Percentiles rank a stretch among this genome's conserved stretches.
Conservation (phyloP, 2,329 filamentous ascomycete species). For the Coleophoma crateriformis region DNA sequence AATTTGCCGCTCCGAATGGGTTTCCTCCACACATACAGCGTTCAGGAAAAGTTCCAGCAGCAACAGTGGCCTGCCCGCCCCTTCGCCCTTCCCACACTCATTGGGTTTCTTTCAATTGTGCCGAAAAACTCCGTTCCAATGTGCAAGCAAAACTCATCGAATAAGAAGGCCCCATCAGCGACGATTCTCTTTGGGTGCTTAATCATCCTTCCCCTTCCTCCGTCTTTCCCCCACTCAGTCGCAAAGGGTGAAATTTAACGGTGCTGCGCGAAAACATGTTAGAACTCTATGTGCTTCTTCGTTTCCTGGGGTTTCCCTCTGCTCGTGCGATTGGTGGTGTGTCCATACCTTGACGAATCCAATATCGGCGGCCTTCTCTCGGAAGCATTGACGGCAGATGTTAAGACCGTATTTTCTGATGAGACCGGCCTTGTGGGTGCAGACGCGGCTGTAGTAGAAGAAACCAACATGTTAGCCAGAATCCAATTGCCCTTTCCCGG, state of each 20-base stretch:
- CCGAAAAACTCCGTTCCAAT: neutral
- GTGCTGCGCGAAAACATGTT: neutral
- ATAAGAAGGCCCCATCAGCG: neutral
- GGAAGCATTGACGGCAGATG: conserved; percentile 76
- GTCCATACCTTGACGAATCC: conserved; percentile 62
- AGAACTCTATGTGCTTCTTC: neutral
- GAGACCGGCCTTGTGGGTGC: conserved; percentile 96
- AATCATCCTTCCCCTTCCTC: neutral
- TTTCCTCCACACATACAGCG: neutral
- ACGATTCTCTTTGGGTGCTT: neutral
- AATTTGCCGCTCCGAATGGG: neutral
- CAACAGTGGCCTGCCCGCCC: too few species aligned
- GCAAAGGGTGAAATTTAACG: neutral
- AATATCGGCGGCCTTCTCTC: conserved; percentile 68
- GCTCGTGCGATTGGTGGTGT: neutral
- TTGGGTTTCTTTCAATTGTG: neutral
- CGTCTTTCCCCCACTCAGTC: neutral
- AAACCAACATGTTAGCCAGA: conserved; percentile 11
- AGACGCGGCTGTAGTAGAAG: conserved; percentile 57
- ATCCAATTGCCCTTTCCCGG: neutral
- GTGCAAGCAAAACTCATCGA: neutral
- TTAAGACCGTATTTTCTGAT: conserved; percentile 99
- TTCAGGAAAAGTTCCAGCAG: neutral
- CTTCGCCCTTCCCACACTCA: neutral
- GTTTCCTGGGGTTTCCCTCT: neutral